Percentiles rank a stretch among this genome's conserved stretches.
phyloP scores from a whole-genome alignment of 2,329 filamentous ascomycete species.

The Claviceps pusilla region DNA sequence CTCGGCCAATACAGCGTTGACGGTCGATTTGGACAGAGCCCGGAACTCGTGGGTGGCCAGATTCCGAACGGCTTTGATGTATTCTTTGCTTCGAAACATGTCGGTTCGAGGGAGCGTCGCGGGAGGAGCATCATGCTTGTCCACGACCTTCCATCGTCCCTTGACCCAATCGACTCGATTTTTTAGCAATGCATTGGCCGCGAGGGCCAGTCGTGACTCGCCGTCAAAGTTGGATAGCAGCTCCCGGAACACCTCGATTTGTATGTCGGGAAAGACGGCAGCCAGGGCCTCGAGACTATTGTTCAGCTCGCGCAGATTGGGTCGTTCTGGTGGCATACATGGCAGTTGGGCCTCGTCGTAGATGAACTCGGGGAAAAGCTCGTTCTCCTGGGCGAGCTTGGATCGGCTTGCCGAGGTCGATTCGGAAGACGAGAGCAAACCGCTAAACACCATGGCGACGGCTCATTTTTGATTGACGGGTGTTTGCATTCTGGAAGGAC shows the following conservation, averaged over 20 bases:
- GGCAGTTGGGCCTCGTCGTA: slow-evolving; percentile 39
- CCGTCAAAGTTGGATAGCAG: slow-evolving; percentile 62
- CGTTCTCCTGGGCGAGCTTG: slow-evolving; percentile 15
- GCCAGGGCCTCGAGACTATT: slow-evolving; percentile 51
- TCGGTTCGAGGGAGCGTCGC: slow-evolving; percentile 41
- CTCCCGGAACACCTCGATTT: slow-evolving; percentile 68
- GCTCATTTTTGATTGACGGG: slow-evolving; percentile 17
- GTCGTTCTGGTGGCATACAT: slow-evolving; percentile 33
- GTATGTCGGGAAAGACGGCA: slow-evolving; percentile 64
- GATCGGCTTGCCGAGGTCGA: slow-evolving; percentile 19
- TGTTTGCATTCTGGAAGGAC: slow-evolving; percentile 1
- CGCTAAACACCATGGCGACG: slow-evolving; percentile 34
- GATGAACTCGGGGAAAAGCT: slow-evolving; percentile 31
- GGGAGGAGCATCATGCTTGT: slow-evolving; percentile 18
- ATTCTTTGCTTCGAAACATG: slow-evolving; percentile 50
- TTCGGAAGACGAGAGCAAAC: slow-evolving; percentile 30
- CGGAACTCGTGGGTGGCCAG: slow-evolving; percentile 63
- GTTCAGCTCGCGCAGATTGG: slow-evolving; percentile 56
- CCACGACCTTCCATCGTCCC: slow-evolving; percentile 44
- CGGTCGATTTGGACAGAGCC: slow-evolving; percentile 55
- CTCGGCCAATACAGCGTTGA: slow-evolving; percentile 66
- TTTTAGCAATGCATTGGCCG: slow-evolving; percentile 64
- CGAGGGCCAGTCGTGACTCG: slow-evolving; percentile 61
- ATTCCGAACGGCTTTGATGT: slow-evolving; percentile 53
- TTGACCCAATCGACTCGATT: slow-evolving; percentile 55